A percentile compares a stretch with the other conserved stretches of the same genome.
Evolutionary conservation across 495 filamentous ascomycete genomes (phyloP).

Genomic region (Penicillium lividum): DNA sequence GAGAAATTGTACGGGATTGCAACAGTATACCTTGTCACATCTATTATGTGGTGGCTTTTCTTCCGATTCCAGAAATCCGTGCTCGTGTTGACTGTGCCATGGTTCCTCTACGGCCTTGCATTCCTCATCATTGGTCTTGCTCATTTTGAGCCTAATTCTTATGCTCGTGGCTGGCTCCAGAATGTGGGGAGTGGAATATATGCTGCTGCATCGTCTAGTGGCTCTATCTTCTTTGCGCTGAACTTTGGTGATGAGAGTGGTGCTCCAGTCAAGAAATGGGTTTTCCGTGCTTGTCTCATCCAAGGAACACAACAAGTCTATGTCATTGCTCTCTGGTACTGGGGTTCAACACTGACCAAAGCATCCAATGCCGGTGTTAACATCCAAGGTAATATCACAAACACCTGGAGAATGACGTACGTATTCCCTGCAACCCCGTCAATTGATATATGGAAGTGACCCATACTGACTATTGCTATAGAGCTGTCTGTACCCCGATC

Average conservation of each 20-base stretch:
- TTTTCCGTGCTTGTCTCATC: conserved; percentile 53
- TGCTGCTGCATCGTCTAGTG: conserved; percentile 50
- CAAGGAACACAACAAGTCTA: conserved; percentile 54
- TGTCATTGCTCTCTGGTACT: conserved; percentile 54
- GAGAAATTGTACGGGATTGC: conserved; percentile 67
- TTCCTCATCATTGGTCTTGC: conserved; percentile 68
- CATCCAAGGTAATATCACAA: conserved; percentile 37
- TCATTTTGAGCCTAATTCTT: conserved; percentile 50
- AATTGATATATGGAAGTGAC: not conserved
- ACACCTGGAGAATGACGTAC: conserved; percentile 51
- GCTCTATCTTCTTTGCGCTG: conserved; percentile 52
- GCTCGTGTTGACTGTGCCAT: conserved; percentile 60
- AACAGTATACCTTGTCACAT: conserved; percentile 61
- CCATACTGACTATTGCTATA: conserved; percentile 8
- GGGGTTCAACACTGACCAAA: conserved; percentile 47
- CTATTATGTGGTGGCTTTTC: conserved; percentile 65
- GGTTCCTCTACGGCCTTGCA: conserved; percentile 64
- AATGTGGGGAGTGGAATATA: conserved; percentile 51
- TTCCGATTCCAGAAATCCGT: conserved; percentile 64
- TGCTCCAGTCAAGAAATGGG: conserved; percentile 51
- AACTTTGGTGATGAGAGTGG: conserved; percentile 55
- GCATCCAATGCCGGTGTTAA: conserved; percentile 38
- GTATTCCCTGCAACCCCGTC: conserved; percentile 13
- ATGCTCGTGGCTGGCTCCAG: conserved; percentile 50
- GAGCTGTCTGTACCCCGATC: conserved; percentile 46